Evolutionary conservation across 2,329 filamentous ascomycete species (phyloP).

Genomic region (Ilyonectria robusta): DNA sequence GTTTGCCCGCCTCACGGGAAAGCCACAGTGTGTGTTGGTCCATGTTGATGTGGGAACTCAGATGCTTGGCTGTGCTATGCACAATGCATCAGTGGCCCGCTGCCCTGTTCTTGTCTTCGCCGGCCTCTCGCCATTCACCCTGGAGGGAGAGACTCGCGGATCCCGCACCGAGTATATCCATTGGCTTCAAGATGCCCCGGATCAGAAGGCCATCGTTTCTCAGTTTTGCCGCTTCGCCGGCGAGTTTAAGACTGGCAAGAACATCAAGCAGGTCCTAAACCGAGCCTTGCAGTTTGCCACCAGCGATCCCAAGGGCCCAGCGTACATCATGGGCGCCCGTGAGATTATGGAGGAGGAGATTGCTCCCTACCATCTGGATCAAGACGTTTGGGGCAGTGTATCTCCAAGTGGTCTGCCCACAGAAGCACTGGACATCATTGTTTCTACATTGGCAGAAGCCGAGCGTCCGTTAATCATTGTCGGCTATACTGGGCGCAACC

Average conservation of each 20-base stretch:
- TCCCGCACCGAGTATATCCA: constrained; percentile 85
- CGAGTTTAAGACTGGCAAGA: constrained; percentile 86
- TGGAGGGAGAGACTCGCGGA: constrained; percentile 82
- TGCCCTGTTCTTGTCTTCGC: constrained; percentile 84
- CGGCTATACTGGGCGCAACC: constrained; percentile 28
- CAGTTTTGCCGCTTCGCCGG: constrained; percentile 88
- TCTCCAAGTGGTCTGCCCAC: constrained; percentile 71
- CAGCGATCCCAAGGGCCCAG: constrained; percentile 82
- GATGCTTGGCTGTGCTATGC: constrained; percentile 80
- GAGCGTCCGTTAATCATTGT: constrained; percentile 25
- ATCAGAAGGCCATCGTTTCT: constrained; percentile 82
- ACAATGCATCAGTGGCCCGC: constrained; percentile 82
- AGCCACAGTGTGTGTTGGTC: constrained; percentile 82
- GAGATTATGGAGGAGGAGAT: constrained; percentile 91
- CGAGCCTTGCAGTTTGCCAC: constrained; percentile 85
- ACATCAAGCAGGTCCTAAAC: constrained; percentile 90
- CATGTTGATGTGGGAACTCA: constrained; percentile 88
- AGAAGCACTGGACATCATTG: constrained; percentile 47
- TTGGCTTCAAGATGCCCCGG: constrained; percentile 86
- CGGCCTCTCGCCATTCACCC: constrained; percentile 80
- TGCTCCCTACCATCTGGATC: constrained; percentile 76
- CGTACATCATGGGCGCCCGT: constrained; percentile 82
- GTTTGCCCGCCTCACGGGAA: constrained; percentile 78
- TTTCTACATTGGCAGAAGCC: constrained; percentile 17
- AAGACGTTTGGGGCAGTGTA: constrained; percentile 78